Base-by-base conservation (phyloP, 192 early-diverging fungal genomes). In the Backusella westeae region DNA sequence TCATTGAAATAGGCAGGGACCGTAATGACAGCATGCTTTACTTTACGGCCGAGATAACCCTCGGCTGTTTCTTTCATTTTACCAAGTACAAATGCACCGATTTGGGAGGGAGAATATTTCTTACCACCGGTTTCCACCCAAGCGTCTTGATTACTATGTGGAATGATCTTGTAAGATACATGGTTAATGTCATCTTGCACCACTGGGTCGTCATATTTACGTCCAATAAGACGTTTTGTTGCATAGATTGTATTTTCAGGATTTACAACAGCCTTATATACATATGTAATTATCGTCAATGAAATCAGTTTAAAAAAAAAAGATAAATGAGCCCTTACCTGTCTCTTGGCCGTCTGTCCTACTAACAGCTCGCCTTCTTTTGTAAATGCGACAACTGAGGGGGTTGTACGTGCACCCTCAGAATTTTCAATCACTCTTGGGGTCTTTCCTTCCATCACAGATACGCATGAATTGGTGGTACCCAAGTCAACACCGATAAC, bases 21-120 rank as follows among this genome's bases (percentile, higher is more conserved):
- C 49, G 98, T 99, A 78, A 99, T 89, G 52, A 99, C 96, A 32
- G 96, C 95, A 83, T 97, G 90, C 83, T 94, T 92, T 75, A 93
- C 90, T 49, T 91, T 84, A 87, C 92, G 96, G 72, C 94, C 92
- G 36, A 97, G 80, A 75, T 86, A 92, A 38, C 89, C 90, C 77
- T 93, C 92, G 17, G 98, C 97, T 44, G 97, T 98, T 81, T 99
- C 98, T 91, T 98, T 99, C 98, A 99, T 97, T 89, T 99, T 99
- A 82, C 91, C 90, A 21, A 98, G 89, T n/a, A 98, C 91, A 82
- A 97, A 98, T 42, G 90, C 98, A 82, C 97, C 96, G 66, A 99
- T 94, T 87, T 99, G 97, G 0, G 96, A 89, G 9, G 98, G 98
- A 65, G 94, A 96, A 89, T 98, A 99, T 83, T 88, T 93, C 84